Evolutionary conservation across 148 eudicot species (phyloP).

Genomic region (Tetragonia tetragonoides): DNA sequence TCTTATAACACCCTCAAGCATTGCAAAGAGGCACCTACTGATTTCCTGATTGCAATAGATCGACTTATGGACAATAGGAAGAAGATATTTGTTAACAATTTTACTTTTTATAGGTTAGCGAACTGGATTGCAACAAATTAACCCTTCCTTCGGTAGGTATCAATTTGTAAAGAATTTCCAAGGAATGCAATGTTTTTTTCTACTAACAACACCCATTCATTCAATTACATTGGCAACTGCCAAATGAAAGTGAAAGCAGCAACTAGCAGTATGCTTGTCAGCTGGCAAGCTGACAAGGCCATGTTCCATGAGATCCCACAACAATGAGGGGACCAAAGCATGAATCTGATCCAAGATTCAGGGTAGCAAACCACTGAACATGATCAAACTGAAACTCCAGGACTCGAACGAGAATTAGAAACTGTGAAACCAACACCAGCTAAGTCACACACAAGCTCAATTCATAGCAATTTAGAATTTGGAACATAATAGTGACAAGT

Average conservation of each 20-base stretch:
- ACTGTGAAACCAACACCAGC: neutral
- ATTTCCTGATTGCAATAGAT: neutral
- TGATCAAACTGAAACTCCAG: neutral
- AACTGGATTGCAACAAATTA: neutral
- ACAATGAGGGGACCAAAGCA: neutral
- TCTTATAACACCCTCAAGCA: neutral
- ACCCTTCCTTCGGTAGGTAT: neutral
- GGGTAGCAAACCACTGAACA: neutral
- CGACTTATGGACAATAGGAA: neutral
- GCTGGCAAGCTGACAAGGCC: neutral
- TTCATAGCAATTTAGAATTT: constrained; percentile 3
- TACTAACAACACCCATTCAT: neutral
- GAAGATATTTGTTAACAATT: neutral
- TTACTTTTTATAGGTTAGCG: neutral
- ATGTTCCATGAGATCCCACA: neutral
- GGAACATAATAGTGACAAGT: neutral
- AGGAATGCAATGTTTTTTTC: neutral
- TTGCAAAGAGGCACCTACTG: neutral
- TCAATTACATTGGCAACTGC: constrained; percentile 1
- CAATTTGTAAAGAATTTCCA: neutral
- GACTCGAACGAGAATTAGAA: neutral
- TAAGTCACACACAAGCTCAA: neutral
- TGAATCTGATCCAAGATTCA: neutral
- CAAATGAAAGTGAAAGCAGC: neutral
- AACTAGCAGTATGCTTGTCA: no score